These are phyloP conservation scores for Kokia cookei DNA, from an alignment of 441 rosid genomes.

Conservation along the genomic window DNA sequence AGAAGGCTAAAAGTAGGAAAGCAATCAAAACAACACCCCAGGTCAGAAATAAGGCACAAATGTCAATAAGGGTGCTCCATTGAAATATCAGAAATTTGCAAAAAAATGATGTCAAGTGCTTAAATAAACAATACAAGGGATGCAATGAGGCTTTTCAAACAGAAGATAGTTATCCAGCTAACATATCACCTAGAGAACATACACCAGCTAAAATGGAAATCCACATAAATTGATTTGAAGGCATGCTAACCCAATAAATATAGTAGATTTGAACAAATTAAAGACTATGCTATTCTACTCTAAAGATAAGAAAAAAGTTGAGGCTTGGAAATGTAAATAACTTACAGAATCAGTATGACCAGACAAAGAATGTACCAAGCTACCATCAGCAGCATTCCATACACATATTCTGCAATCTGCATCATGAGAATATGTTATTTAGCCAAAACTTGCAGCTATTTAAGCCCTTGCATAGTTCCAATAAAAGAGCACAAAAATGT, in stretches of 20 bases:
- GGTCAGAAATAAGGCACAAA: neutral
- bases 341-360: slow-evolving; percentile 98
- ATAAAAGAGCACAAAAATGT: neutral
- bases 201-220: neutral
- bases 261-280: neutral
- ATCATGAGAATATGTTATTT: slow-evolving; percentile 9
- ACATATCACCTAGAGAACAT: neutral
- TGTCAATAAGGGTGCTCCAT: neutral
- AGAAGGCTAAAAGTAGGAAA: neutral
- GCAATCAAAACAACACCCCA: neutral
- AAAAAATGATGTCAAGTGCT: neutral
- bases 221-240: neutral
- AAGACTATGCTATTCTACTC: neutral
- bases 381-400: slow-evolving; percentile 99
- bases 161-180: neutral
- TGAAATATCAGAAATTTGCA: neutral
- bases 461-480: neutral
- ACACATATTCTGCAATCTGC: slow-evolving; percentile 99
- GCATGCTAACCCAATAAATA: neutral
- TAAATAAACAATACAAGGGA: neutral
- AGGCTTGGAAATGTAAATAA: slow-evolving; percentile 8
- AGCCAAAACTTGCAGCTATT: slow-evolving; percentile 10
- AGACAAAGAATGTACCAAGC: slow-evolving; percentile 92
- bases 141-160: neutral
- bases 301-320: neutral